phyloP scores from a whole-genome alignment of 1,284 basidiomycete species.

The Tilletia horrida region DNA sequence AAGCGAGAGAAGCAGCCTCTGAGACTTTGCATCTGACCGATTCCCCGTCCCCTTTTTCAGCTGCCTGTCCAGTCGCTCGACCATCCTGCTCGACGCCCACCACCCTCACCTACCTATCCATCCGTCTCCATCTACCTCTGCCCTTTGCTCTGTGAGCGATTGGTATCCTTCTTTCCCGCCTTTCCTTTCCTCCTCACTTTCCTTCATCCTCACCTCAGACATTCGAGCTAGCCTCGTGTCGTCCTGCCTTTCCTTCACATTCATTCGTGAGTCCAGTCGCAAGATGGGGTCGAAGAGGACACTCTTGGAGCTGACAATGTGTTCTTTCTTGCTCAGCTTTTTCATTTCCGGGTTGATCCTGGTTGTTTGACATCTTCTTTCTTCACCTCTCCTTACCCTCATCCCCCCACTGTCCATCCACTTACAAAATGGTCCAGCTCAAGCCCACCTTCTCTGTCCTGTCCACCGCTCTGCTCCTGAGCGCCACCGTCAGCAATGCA shows the following conservation, averaged over 20 bases:
- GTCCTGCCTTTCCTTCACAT: neutral
- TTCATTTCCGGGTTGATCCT: conserved; percentile 13
- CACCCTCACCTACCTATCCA: neutral
- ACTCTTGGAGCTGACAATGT: neutral
- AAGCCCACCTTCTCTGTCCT: conserved; percentile 14
- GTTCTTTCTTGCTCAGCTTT: neutral
- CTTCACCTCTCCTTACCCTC: neutral
- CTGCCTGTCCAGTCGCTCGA: neutral
- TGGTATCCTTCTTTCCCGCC: conserved; percentile 11
- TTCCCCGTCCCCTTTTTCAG: neutral
- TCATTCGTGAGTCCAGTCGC: neutral
- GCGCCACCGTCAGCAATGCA: conserved; percentile 8
- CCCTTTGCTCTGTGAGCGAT: conserved; percentile 9
- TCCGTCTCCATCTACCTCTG: conserved; percentile 11
- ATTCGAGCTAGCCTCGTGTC: conserved; percentile 10
- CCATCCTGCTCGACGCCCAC: neutral
- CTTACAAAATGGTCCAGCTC: neutral
- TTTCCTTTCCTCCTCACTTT: neutral
- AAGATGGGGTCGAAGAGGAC: neutral
- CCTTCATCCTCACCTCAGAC: neutral
- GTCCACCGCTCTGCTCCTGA: neutral
- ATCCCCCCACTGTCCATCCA: neutral
- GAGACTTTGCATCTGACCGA: neutral
- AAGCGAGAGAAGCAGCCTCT: neutral
- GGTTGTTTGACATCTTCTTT: conserved; percentile 1